These are phyloP conservation scores for Scheffersomyces stipitis DNA, from an alignment of 805 yeast species.

Conservation along the genomic window DNA sequence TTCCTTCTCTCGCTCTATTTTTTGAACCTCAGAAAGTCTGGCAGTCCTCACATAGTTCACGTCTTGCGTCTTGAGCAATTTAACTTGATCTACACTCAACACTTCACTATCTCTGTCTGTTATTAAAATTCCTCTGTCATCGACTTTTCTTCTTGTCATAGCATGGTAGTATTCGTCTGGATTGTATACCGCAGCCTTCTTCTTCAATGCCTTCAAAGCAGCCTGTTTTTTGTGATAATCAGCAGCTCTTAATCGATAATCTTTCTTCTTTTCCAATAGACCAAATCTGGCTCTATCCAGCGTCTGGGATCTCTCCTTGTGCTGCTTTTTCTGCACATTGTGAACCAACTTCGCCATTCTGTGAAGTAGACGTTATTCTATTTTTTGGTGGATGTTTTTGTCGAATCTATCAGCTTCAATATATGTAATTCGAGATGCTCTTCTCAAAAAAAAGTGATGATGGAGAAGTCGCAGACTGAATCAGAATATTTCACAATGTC, in stretches of 20 bases:
- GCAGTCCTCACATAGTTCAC: slow-evolving; percentile 78
- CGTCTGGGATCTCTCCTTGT: slow-evolving; percentile 90
- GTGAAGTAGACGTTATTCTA: too few species aligned
- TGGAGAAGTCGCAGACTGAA: too few species aligned
- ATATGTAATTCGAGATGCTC: too few species aligned
- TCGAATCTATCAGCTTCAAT: too few species aligned
- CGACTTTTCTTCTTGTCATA: slow-evolving; percentile 73
- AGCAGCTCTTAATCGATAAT: slow-evolving; percentile 49
- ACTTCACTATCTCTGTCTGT: slow-evolving; percentile 64
- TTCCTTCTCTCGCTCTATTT: slow-evolving; percentile 58
- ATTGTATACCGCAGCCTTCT: slow-evolving; percentile 71
- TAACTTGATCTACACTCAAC: slow-evolving; percentile 71
- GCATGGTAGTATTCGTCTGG: slow-evolving; percentile 97
- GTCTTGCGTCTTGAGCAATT: slow-evolving; percentile 88
- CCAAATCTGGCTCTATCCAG: slow-evolving; percentile 73
- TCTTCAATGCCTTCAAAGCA: slow-evolving; percentile 66
- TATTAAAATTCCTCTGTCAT: slow-evolving; percentile 64
- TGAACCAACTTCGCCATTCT: slow-evolving; percentile 79
- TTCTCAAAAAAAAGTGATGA: too few species aligned
- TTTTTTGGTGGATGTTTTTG: too few species aligned
- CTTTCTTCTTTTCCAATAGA: slow-evolving; percentile 81
- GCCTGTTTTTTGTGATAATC: slow-evolving; percentile 61
- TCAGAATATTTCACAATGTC: too few species aligned
- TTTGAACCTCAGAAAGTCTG: slow-evolving; percentile 64
- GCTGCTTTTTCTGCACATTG: slow-evolving; percentile 94